Base-by-base conservation (phyloP, 495 filamentous ascomycete genomes). In the Amphirosellinia nigrospora region DNA sequence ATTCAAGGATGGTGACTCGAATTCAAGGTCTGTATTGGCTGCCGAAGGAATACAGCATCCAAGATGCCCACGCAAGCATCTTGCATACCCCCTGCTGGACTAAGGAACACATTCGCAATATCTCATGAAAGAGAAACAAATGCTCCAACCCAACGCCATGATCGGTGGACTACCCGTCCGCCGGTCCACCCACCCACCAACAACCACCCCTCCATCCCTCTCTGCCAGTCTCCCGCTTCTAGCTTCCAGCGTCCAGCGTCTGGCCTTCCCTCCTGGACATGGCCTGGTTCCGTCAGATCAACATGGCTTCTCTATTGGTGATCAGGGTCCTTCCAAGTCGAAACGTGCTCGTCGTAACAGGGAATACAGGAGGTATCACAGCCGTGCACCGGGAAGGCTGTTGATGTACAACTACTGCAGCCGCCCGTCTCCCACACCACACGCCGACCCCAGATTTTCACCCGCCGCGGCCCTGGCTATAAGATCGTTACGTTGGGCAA, bases 381-480 rank as follows among this genome's bases (percentile, higher is more conserved):
- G 46, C 30, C 46, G 32, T 53, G 32, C 23, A 65, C 43, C 61
- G 9, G 13, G 48, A 65, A 65, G 65, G 52, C 52, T 75, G 65
- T 73, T 74, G 73, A 70, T 75, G 73, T 65, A 53, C 46, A 48
- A 70, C 75, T 74, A 71, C 75, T 73, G 70, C 73, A 52, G 63
- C 46, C n/a, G 63, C 63, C 63, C 45, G 63, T 39, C 53, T 69
- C 28, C 56, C 67, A 69, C 67, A 60, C 52, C 67, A 64, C 43
- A 64, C 26, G 23, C 67, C 50, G 15, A 69, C 75, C 75, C 75
- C 75, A 70, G 75, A 77, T 77, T 75, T 68, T 69, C 74, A 70
- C 70, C 70, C 73, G 71, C 66, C 70, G 73, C 68, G 63, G 66
- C 73, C 73, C 73, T 77, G 74, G 70, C 66, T 66, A 68, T 72